Evolutionary conservation across 2,329 filamentous ascomycete genomes (phyloP).

Genomic region (Boeremia lycopersici): DNA sequence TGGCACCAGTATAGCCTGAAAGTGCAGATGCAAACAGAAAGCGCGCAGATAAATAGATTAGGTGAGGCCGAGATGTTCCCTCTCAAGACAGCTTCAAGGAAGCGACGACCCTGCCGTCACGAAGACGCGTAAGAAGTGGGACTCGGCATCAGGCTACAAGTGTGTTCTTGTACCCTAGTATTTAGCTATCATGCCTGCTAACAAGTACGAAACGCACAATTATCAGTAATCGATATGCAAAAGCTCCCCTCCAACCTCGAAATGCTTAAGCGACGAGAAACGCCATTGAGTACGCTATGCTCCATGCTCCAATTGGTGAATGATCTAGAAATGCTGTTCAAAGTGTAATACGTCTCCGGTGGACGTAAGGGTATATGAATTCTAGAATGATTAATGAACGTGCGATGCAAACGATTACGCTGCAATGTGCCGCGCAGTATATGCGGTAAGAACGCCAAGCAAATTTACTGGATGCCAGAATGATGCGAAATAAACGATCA

Average conservation of each 20-base stretch:
- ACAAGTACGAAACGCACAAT: no score
- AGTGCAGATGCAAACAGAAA: conserved; percentile 3
- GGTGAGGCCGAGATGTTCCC: not conserved
- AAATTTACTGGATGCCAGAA: not conserved
- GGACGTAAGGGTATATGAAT: not conserved
- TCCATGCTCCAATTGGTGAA: no score
- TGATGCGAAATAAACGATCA: not conserved
- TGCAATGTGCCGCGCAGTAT: not conserved
- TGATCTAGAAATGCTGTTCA: not conserved
- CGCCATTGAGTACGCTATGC: no score
- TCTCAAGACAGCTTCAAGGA: not conserved
- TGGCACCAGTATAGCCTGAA: not conserved
- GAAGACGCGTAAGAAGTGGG: no score
- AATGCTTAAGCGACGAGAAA: no score
- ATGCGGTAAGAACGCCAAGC: not conserved
- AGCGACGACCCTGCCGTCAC: no score
- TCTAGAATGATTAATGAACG: not conserved
- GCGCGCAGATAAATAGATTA: not conserved
- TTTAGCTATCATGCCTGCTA: no score
- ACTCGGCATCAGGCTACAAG: no score
- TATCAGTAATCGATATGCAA: no score
- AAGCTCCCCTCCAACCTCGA: no score
- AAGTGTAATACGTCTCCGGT: not conserved
- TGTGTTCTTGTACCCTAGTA: no score
- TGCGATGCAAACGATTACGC: not conserved